Conservation (phyloP, 352 stramenopile species). For the Phytophthora pseudosyringae region DNA sequence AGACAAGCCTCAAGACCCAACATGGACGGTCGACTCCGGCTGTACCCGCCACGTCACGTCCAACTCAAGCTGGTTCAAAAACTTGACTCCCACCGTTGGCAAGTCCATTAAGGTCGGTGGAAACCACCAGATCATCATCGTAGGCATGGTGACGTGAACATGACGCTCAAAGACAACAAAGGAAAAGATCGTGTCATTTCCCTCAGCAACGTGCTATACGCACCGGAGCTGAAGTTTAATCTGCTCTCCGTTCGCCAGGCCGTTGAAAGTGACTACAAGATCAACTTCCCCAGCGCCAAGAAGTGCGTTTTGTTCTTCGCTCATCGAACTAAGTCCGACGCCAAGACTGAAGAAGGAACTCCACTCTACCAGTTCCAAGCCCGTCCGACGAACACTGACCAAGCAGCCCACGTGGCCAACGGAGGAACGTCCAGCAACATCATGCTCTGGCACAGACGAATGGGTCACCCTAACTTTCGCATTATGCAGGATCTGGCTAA, state of each 20-base stretch:
- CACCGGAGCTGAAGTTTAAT: neutral
- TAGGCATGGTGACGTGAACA: slow-evolving; percentile 12
- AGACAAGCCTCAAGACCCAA: neutral
- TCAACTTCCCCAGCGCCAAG: slow-evolving; percentile 27
- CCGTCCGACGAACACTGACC: no score
- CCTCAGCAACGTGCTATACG: slow-evolving; percentile 7
- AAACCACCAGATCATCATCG: slow-evolving; percentile 14
- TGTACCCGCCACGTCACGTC: slow-evolving; percentile 12
- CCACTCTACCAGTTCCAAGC: neutral
- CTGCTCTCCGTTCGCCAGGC: slow-evolving; percentile 4
- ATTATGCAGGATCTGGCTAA: slow-evolving; percentile 17
- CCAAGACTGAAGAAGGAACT: neutral
- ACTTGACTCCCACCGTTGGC: neutral
- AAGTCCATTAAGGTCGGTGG: slow-evolving; percentile 22
- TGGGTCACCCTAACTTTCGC: slow-evolving; percentile 7
- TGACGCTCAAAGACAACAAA: slow-evolving; percentile 24
- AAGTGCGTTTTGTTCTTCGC: slow-evolving; percentile 10
- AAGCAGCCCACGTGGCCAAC: no score
- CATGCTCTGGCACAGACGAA: no score
- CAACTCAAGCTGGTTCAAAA: slow-evolving; percentile 14
- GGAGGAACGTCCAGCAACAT: no score
- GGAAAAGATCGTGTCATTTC: slow-evolving; percentile 6
- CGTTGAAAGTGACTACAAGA: slow-evolving; percentile 18
- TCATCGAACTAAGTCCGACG: neutral
- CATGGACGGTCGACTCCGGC: slow-evolving; percentile 22